These are phyloP conservation scores for Suhomyces wounanorum DNA, from an alignment of 1,139 yeast species.

Conservation along the genomic window DNA sequence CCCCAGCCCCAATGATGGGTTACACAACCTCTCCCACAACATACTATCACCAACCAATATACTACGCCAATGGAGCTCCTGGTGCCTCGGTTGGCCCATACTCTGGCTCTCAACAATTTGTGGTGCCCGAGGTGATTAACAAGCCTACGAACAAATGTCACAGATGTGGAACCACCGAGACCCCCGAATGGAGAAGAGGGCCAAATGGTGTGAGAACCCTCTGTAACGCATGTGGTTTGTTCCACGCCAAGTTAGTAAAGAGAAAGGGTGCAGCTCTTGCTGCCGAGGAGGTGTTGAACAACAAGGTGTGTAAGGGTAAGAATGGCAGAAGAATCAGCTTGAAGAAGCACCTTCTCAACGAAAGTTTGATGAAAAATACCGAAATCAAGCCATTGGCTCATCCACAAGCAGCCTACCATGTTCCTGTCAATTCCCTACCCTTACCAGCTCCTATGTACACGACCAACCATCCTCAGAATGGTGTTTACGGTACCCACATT, in stretches of 20 bases:
- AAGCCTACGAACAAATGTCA: conserved; percentile 51
- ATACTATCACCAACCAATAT: conserved; percentile 18
- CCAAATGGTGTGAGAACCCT: conserved; percentile 83
- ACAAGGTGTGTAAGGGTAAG: conserved; percentile 49
- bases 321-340: conserved; percentile 47
- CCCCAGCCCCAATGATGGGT: conserved; percentile 10
- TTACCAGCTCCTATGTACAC: conserved; percentile 20
- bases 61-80: conserved; percentile 14
- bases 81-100: conserved; percentile 11
- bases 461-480: conserved; percentile 7
- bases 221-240: conserved; percentile 89
- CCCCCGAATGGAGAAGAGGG: conserved; percentile 93
- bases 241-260: conserved; percentile 72
- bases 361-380: conserved; percentile 16
- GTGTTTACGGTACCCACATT: neutral
- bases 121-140: conserved; percentile 38
- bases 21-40: conserved; percentile 12
- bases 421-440: conserved; percentile 14
- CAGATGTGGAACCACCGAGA: conserved; percentile 76
- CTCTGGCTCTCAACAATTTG: conserved; percentile 20
- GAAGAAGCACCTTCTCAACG: conserved; percentile 30
- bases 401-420: conserved; percentile 9
- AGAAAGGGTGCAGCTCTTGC: conserved; percentile 68
- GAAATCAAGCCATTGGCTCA: conserved; percentile 4
- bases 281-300: conserved; percentile 49